These are phyloP conservation scores for Ophiognomonia clavigignenti-juglandacearum DNA, from an alignment of 2,329 filamentous ascomycete genomes.

Conservation along the genomic window DNA sequence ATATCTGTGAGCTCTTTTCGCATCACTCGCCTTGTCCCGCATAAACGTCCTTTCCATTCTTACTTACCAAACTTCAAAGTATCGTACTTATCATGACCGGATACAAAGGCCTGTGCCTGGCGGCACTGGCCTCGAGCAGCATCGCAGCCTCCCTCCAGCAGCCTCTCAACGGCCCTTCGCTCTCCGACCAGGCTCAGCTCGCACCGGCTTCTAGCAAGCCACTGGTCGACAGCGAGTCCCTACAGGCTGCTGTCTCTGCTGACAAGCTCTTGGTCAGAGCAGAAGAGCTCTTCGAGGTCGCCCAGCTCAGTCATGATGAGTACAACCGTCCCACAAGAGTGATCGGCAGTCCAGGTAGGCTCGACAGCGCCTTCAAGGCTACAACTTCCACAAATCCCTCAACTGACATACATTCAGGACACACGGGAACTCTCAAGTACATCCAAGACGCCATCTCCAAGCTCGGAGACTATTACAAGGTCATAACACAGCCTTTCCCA, in stretches of 20 bases:
- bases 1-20: too few species aligned
- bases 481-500: conserved; percentile 60
- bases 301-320: conserved; percentile 52
- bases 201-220: conserved; percentile 25
- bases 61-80: too few species aligned
- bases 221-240: conserved; percentile 46
- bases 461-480: conserved; percentile 56
- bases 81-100: conserved; percentile 1
- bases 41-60: too few species aligned
- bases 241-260: conserved; percentile 52
- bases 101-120: neutral
- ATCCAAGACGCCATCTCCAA: conserved; percentile 50
- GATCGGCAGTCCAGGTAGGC: conserved; percentile 59
- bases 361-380: neutral
- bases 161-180: conserved; percentile 2
- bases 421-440: conserved; percentile 60
- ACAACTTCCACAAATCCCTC: too few species aligned
- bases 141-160: conserved; percentile 6
- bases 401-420: conserved; percentile 37
- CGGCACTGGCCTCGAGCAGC: neutral
- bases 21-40: too few species aligned
- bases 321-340: conserved; percentile 67
- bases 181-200: conserved; percentile 1
- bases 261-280: conserved; percentile 55
- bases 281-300: conserved; percentile 57